Percentiles rank a stretch among this genome's conserved stretches.
These are phyloP conservation scores for Blepharisma stoltei DNA, from an alignment of 73 alveolate genomes.

Conservation along the genomic window DNA sequence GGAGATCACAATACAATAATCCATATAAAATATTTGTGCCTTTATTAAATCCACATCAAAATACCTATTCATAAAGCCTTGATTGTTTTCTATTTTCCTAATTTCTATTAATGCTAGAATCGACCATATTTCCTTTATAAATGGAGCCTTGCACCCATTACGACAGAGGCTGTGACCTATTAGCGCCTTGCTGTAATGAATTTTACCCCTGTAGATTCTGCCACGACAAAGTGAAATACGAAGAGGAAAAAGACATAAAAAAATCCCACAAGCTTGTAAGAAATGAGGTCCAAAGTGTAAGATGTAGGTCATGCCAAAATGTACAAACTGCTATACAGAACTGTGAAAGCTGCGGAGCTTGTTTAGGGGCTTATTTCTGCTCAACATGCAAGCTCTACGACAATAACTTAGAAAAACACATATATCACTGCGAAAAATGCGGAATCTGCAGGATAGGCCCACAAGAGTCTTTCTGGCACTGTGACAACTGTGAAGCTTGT, in stretches of 20 bases:
- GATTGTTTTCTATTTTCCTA: too few species aligned
- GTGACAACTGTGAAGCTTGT: conserved; percentile 73
- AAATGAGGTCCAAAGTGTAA: conserved; percentile 50
- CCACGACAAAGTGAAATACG: conserved; percentile 69
- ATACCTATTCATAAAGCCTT: too few species aligned
- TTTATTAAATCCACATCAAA: too few species aligned
- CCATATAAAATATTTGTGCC: too few species aligned
- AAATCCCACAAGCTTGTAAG: conserved; percentile 60
- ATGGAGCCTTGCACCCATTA: conserved; percentile 65
- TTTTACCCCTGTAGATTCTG: conserved; percentile 78
- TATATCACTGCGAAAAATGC: conserved; percentile 75
- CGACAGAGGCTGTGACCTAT: conserved; percentile 56
- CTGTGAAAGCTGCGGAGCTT: conserved; percentile 54
- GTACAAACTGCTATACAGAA: conserved; percentile 38
- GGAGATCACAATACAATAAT: too few species aligned
- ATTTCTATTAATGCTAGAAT: too few species aligned
- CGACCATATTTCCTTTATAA: too few species aligned
- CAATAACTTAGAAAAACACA: conserved; percentile 45
- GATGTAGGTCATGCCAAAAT: conserved; percentile 53
- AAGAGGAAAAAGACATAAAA: conserved; percentile 56
- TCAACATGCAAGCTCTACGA: conserved; percentile 59
- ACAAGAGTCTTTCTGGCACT: conserved; percentile 56
- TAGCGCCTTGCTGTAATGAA: conserved; percentile 63
- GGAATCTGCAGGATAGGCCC: conserved; percentile 77
- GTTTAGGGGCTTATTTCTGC: conserved; percentile 69